Conservation (phyloP, 176 grass and related monocot genomes). For the Avena sativa region DNA sequence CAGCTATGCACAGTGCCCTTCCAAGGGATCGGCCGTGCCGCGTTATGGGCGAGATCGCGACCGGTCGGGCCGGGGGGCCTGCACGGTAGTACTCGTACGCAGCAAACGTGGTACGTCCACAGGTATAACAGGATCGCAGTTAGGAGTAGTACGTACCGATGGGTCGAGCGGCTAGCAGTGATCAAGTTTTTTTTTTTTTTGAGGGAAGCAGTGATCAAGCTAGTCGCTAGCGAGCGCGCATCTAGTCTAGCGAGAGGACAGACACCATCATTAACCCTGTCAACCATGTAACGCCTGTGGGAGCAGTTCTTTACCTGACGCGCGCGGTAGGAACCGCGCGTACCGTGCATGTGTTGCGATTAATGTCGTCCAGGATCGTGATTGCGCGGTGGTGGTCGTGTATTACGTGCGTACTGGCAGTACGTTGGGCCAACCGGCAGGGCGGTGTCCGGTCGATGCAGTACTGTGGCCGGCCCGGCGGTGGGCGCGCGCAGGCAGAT, state of each 20-base stretch:
- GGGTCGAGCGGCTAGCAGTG: background rate
- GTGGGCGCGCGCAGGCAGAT: background rate
- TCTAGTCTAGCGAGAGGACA: background rate
- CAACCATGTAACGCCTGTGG: constrained; percentile 25
- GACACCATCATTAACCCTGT: background rate
- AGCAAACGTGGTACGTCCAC: background rate
- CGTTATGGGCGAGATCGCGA: constrained; percentile 32
- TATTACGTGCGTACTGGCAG: background rate
- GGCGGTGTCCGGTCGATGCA: background rate
- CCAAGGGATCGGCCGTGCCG: background rate
- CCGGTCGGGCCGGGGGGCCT: background rate
- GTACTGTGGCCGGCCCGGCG: background rate
- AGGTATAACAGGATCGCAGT: background rate
- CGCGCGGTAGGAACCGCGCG: background rate
- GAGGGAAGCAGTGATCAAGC: background rate
- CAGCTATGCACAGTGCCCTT: background rate
- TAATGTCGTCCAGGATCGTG: background rate
- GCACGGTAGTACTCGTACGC: background rate
- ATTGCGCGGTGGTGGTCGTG: background rate
- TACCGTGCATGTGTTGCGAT: background rate
- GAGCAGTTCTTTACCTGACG: constrained; percentile 21
- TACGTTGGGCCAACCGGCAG: background rate
- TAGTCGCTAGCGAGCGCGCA: background rate
- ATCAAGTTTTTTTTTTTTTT: no score
- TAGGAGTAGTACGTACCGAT: background rate